phyloP scores from a whole-genome alignment of 2,329 filamentous ascomycete genomes.

The Microsporum canis region DNA sequence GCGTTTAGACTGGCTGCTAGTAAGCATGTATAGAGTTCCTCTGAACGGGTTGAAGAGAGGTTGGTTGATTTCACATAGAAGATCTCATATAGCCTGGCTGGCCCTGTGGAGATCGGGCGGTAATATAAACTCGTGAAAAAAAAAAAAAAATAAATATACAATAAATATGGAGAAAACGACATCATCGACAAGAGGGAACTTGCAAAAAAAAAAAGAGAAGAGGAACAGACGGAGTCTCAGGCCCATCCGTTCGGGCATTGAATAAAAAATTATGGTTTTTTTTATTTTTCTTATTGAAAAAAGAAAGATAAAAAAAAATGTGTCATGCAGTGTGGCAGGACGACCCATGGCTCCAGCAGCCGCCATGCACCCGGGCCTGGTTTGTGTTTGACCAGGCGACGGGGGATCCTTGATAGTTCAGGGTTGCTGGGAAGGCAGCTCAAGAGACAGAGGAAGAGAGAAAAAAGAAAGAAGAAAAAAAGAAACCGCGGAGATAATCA shows the following conservation, averaged over 20 bases:
- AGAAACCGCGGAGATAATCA: not conserved
- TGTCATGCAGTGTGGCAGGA: slow-evolving; percentile 1
- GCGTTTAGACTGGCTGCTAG: not conserved
- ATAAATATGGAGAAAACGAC: not conserved
- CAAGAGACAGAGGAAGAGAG: not conserved
- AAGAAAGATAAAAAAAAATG: not conserved
- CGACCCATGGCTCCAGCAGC: not conserved
- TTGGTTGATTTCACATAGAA: slow-evolving; percentile 1
- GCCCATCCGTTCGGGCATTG: not conserved
- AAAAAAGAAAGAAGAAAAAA: not conserved
- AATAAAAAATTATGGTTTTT: not conserved
- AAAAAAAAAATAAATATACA: not conserved
- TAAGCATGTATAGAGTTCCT: not conserved
- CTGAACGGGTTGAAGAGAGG: not conserved
- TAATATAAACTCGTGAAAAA: not conserved
- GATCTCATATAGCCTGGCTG: not conserved
- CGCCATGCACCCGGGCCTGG: not conserved
- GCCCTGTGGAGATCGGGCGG: slow-evolving; percentile 4
- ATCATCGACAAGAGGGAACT: not conserved
- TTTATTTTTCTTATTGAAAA: not conserved
- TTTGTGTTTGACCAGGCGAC: slow-evolving; percentile 1
- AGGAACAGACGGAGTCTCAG: not conserved
- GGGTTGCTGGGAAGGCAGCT: not conserved
- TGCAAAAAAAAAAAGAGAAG: not conserved
- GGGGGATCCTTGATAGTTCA: slow-evolving; percentile 2